Evolutionary conservation across 306 rosid species (phyloP).

Genomic region (Geum urbanum): DNA sequence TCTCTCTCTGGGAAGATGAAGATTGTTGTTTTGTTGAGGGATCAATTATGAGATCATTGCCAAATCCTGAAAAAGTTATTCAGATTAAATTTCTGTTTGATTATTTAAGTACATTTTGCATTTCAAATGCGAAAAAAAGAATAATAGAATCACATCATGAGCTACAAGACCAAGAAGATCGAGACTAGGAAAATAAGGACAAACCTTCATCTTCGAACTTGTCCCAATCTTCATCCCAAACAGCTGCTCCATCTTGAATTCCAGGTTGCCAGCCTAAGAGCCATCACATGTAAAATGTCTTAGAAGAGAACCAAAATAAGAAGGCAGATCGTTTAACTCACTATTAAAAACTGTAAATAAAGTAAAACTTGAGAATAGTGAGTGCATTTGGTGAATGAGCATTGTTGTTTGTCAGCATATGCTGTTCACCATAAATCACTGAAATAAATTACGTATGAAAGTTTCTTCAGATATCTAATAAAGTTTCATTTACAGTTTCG

Average conservation of each 20-base stretch:
- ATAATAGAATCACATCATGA: background rate
- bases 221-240: conserved; percentile 99
- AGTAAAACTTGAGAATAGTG: background rate
- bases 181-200: conserved; percentile 11
- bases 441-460: background rate
- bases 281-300: conserved; percentile 28
- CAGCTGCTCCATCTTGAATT: conserved; percentile 65
- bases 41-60: conserved; percentile 56
- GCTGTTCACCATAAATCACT: background rate
- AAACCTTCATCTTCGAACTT: conserved; percentile 96
- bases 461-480: background rate
- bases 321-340: background rate
- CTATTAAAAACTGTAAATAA: background rate
- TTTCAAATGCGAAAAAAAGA: background rate
- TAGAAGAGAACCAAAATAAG: conserved; percentile 16
- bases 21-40: conserved; percentile 44
- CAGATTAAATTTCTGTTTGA: background rate
- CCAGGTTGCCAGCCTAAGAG: conserved; percentile 89
- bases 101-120: background rate
- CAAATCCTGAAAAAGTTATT: conserved; percentile 61
- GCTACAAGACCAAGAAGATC: background rate
- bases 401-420: background rate
- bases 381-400: no score
- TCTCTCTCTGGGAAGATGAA: conserved; percentile 38
- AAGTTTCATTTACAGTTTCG: background rate